phyloP scores from a whole-genome alignment of 768 basidiomycete species.

The Amanita subjunquillea region DNA sequence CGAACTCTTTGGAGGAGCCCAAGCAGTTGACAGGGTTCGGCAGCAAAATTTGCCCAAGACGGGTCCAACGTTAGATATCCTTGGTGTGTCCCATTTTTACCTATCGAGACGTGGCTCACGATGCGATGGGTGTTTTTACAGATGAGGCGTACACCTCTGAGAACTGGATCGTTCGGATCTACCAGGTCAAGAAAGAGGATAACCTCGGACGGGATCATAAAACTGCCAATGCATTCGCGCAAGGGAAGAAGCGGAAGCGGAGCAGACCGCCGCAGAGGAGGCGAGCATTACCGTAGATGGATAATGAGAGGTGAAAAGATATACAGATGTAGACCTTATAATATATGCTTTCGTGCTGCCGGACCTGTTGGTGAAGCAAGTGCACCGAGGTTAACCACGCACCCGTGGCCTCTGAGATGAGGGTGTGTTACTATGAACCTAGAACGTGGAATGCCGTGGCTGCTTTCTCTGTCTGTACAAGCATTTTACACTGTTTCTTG shows the following conservation, averaged over 20 bases:
- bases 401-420: too few species aligned
- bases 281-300: background rate
- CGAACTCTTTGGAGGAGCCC: conserved; percentile 71
- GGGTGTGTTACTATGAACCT: too few species aligned
- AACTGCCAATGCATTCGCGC: conserved; percentile 73
- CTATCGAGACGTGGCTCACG: background rate
- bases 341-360: background rate
- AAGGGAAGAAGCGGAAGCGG: conserved; percentile 86
- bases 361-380: too few species aligned
- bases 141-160: conserved; percentile 99
- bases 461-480: too few species aligned
- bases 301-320: background rate
- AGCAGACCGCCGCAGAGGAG: conserved; percentile 39
- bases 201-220: conserved; percentile 82
- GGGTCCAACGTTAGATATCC: conserved; percentile 77
- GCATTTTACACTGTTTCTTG: too few species aligned
- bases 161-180: conserved; percentile 99
- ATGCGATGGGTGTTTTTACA: conserved; percentile 15
- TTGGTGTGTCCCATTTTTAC: conserved; percentile 44
- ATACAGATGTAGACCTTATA: background rate
- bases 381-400: too few species aligned
- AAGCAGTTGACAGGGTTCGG: conserved; percentile 80
- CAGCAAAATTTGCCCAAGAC: conserved; percentile 68
- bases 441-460: too few species aligned
- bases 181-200: conserved; percentile 92